phyloP scores from a whole-genome alignment of 352 stramenopile genomes.

The Thalassiosira ordinaria region DNA sequence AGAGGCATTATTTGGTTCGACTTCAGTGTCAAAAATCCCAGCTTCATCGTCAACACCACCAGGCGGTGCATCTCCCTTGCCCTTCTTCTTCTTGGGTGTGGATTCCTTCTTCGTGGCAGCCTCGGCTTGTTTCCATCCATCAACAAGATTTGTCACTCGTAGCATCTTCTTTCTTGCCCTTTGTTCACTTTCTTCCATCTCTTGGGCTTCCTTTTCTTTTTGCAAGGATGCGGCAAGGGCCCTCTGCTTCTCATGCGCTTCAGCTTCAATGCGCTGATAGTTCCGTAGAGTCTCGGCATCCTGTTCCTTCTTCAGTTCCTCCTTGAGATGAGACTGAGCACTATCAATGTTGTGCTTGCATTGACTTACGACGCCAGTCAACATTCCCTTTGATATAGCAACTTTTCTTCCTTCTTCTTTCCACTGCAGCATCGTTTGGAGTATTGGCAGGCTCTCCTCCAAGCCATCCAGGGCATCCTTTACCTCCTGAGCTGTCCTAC shows the following conservation, averaged over 20 bases:
- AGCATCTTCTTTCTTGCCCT: slow-evolving; percentile 72
- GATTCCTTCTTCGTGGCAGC: slow-evolving; percentile 37
- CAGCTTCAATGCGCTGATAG: slow-evolving; percentile 66
- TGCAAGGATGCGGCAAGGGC: slow-evolving; percentile 60
- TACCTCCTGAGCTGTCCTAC: slow-evolving; percentile 77
- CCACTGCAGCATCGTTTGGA: slow-evolving; percentile 75
- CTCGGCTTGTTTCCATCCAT: slow-evolving; percentile 69
- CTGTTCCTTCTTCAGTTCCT: slow-evolving; percentile 76
- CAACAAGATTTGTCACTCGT: slow-evolving; percentile 65
- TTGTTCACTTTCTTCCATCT: slow-evolving; percentile 74
- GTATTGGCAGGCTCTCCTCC: slow-evolving; percentile 73
- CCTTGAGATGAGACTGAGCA: slow-evolving; percentile 77
- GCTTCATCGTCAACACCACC: slow-evolving; percentile 61
- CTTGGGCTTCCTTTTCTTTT: slow-evolving; percentile 65
- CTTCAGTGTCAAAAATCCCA: slow-evolving; percentile 61
- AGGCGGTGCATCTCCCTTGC: slow-evolving; percentile 33
- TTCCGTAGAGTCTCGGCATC: slow-evolving; percentile 70
- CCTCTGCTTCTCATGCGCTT: slow-evolving; percentile 69
- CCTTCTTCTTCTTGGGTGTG: slow-evolving; percentile 58
- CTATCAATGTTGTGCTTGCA: slow-evolving; percentile 81
- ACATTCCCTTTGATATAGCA: slow-evolving; percentile 70
- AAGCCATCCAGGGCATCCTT: slow-evolving; percentile 76
- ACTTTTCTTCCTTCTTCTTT: slow-evolving; percentile 78
- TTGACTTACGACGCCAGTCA: slow-evolving; percentile 75
- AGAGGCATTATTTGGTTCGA: slow-evolving; percentile 38